Conservation (phyloP, 2,329 filamentous ascomycete species). For the Arthrobotrys sphaeroides region DNA sequence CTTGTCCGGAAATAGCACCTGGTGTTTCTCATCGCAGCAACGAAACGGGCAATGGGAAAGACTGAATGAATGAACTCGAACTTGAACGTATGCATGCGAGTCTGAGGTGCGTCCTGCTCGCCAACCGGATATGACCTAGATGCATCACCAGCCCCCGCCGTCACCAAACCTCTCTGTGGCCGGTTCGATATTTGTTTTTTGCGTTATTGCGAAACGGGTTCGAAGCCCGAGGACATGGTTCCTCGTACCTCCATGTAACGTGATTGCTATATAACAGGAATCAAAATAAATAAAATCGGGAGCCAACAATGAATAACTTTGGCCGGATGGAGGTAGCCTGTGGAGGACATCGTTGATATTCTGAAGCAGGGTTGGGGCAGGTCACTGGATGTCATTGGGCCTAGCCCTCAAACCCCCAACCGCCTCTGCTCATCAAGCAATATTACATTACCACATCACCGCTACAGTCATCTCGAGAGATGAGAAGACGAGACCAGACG, state of each 20-base stretch:
- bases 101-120: constrained; percentile 48
- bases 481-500: constrained; percentile 21
- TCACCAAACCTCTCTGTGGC: not conserved
- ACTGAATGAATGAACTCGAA: constrained; percentile 7
- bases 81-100: constrained; percentile 24
- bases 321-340: constrained; percentile 15
- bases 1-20: constrained; percentile 54
- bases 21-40: constrained; percentile 48
- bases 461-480: not conserved
- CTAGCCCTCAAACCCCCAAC: constrained; percentile 1
- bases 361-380: constrained; percentile 16
- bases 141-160: constrained; percentile 47
- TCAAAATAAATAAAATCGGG: constrained; percentile 19
- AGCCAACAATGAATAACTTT: constrained; percentile 20
- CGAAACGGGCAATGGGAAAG: constrained; percentile 21
- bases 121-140: constrained; percentile 54
- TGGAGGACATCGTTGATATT: not conserved
- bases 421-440: constrained; percentile 32
- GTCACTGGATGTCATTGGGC: constrained; percentile 39
- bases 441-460: constrained; percentile 7
- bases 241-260: constrained; percentile 25
- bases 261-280: constrained; percentile 20
- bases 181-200: constrained; percentile 37
- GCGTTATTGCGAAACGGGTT: constrained; percentile 20
- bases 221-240: not conserved